Base-by-base conservation (phyloP, 2,329 filamentous ascomycete species). In the Annulohypoxylon truncatum region DNA sequence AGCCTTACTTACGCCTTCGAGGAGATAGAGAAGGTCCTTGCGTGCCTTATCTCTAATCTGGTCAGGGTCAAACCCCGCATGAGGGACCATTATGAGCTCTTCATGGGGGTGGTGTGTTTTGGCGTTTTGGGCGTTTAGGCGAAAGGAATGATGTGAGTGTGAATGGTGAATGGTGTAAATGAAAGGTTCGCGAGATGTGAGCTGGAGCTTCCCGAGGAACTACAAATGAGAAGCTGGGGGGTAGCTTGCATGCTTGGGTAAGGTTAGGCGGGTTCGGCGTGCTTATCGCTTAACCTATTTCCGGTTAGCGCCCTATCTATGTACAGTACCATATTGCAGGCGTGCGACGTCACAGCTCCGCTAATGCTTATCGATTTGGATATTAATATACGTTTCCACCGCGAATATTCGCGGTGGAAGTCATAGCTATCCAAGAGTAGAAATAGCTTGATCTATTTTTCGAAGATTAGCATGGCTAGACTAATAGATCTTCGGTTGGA, bases 21-120 rank as follows among this genome's bases (percentile, higher is more conserved):
- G 90, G 73, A 98, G 89, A 80, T 91, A 90, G 72, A 99, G 86
- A 71, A 99, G 85, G 78, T 97, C 93, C 79, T 94, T 94, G 67
- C 94, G 91, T 71, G 94, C 92, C 81, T 92, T 93, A 71, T 92
- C 90, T 75, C 87, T 89, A 78, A 96, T 89, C 76, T 93, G 89
- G 73, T 92, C 88, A 65, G 90, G 88, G 79, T 90, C 90, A 78
- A 96, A 92, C 76, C 86, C 87, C 77, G 82, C 83, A 80, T 87
- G 87, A 81, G 89, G 89, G 82, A 88, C 89, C 90, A 92, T 92
- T 75, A 71, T 81, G 81, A 82, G 82, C 83, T 84, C 83, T 81
- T 81, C 83, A 84, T 84, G 78, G 71, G 78, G 75, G 74, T 71
- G 51, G 53, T 61, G 56, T 61, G 71, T 65, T 46, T 29, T 7